Conservation (phyloP, 257 asterid species). For the Agastache rugosa region DNA sequence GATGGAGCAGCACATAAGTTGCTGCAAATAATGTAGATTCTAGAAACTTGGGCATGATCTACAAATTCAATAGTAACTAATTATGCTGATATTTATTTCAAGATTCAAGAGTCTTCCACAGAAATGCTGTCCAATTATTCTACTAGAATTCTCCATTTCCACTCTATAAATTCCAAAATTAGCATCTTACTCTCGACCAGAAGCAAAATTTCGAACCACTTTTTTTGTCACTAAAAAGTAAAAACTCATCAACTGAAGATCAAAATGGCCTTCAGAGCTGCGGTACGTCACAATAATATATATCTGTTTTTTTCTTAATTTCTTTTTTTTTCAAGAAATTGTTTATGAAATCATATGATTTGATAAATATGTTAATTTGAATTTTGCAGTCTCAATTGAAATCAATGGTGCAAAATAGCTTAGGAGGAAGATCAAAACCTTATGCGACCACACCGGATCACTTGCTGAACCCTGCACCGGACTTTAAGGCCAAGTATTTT, state of each 20-base stretch:
- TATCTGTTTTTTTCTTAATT: background rate
- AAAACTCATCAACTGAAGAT: background rate
- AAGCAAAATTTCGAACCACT: background rate
- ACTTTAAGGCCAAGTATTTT: slow-evolving; percentile 32
- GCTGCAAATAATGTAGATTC: background rate
- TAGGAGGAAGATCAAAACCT: slow-evolving; percentile 30
- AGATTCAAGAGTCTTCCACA: slow-evolving; percentile 22
- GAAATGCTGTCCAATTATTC: background rate
- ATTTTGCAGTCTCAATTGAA: slow-evolving; percentile 36
- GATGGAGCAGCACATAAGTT: too few relatives aligned
- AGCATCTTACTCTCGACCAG: background rate
- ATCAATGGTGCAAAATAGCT: background rate
- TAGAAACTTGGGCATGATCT: background rate
- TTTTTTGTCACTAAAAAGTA: background rate
- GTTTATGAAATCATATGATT: background rate
- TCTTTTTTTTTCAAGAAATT: background rate
- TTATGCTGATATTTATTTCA: background rate
- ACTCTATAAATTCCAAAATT: background rate
- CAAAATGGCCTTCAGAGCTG: slow-evolving; percentile 42
- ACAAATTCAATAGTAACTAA: background rate
- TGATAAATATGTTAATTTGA: background rate
- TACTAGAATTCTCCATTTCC: slow-evolving; percentile 6
- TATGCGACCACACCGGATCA: slow-evolving; percentile 18
- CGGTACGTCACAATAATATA: slow-evolving; percentile 23
- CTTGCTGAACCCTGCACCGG: slow-evolving; percentile 14